Evolutionary conservation across 2,329 filamentous ascomycete genomes (phyloP), one percentile per base, ranked within the genome.

Genomic region (Thelonectria rubi): DNA sequence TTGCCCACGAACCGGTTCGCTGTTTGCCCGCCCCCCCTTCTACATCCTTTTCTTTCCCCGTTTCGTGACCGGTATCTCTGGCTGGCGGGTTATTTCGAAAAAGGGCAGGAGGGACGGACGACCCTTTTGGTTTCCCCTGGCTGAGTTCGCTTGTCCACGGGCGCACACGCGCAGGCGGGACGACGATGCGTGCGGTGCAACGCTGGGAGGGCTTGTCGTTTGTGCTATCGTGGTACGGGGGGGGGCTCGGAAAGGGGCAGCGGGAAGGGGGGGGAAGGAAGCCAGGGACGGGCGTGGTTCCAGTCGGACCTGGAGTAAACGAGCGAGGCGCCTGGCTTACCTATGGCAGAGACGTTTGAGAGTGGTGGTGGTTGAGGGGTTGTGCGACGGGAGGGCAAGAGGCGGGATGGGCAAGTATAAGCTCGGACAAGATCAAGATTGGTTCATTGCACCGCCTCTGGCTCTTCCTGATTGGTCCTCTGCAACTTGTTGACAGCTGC

Each of bases 401-500:
- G 10, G 42, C 3, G 42, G n/a, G 21, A 20, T 24, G 18, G 10
- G 18, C 10, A 14, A 20, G 10, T 37, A 37, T 14, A 37, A 15
- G 15, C 12, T 15, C 15, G 34, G 34, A 37, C 12, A 15, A 37
- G 12, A 14, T 37, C 11, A 11, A 15, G 12, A 37, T 37, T 15
- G 34, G 5, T 37, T 37, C 11, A 37, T 37, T 37, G 11, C 34
- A 37, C 34, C 15, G 34, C 11, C 34, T 30, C 26, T 30, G 26
- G 26, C 26, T 30, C 12, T 37, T 37, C 14, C 34, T 37, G 34
- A 37, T 43, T 43, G 40, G 40, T 43, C 12, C 40, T 43, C 18
- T 20, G 15, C 42, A 21, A 20, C 18, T 18, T 8, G 3, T 46
- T 53, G 48, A 47, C 66, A 52, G 51, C 42, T 52, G 60, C 55